Evolutionary conservation across 108 stramenopile species (phyloP), one percentile per base, ranked within the genome.

Genomic region (Nitzschia sp.): DNA sequence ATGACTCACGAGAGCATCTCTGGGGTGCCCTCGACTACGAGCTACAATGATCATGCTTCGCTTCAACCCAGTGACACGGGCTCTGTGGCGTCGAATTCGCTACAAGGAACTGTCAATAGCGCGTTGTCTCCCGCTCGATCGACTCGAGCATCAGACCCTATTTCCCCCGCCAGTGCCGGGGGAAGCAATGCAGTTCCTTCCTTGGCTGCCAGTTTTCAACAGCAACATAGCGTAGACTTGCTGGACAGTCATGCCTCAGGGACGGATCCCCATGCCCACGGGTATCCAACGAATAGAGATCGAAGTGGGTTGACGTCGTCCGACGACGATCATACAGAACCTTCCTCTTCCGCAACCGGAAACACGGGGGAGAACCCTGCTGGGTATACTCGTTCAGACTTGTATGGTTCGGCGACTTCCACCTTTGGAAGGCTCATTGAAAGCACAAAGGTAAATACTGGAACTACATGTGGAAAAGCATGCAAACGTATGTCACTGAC

Each of bases 261-360:
- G n/a, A 24, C 19, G 17, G 54, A 59, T 3, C 58, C 28, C 28
- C 34, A 29, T 33, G 30, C 33, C n/a, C 27, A 46, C n/a, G 61
- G 61, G 32, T 62, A 45, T 25, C 61, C 61, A 6, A 62, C 61
- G 19, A 62, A 36, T 5, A 32, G 51, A 2, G 48, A 55, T 11
- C 35, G 33, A 25, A 67, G 54, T 48, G 36, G 66, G 11, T 53
- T 53, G 49, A 21, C 46, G 2, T 38, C 53, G 8, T 75, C 74
- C 24, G 71, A 72, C 24, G 71, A 72, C 13, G 77, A 78, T 67
- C 23, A 68, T 0, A 72, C 70, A 6, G 77, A 78, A 15, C 71
- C 71, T 0, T 60, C 77, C 9, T 77, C 76, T 26, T 66, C 76
- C 3, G 46, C 61, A 15, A 66, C 76, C 1, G 59, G n/a, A 19